phyloP scores from a whole-genome alignment of 2,329 filamentous ascomycete genomes.

The Aspergillus sp. region DNA sequence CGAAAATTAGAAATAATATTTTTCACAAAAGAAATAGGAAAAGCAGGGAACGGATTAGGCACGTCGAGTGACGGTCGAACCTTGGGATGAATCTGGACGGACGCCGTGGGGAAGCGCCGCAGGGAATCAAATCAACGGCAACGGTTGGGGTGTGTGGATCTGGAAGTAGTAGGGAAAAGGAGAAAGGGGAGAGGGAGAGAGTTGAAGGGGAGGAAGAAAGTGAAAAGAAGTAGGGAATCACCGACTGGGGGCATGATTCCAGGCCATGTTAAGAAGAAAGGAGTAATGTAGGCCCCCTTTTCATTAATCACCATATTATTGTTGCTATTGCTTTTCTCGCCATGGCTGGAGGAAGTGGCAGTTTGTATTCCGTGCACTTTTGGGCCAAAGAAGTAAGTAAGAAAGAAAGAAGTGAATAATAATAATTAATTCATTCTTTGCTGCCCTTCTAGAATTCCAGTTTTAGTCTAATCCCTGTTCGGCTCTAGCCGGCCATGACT shows the following conservation, averaged over 20 bases:
- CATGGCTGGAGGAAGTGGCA: conserved; percentile 10
- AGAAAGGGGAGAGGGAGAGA: conserved; percentile 5
- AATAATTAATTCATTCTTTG: not conserved
- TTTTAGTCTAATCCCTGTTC: not conserved
- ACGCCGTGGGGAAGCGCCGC: conserved; percentile 3
- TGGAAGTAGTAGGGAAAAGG: not conserved
- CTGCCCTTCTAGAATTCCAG: not conserved
- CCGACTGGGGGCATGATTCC: too few species aligned
- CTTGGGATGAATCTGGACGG: conserved; percentile 4
- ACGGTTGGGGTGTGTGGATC: not conserved
- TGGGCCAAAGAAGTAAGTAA: not conserved
- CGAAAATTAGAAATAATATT: not conserved
- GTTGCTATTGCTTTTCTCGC: conserved; percentile 14
- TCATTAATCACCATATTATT: conserved; percentile 3
- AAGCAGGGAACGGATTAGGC: conserved; percentile 4
- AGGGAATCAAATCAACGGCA: conserved; percentile 1
- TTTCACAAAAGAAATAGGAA: not conserved
- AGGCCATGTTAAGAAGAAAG: not conserved
- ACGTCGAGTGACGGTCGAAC: conserved; percentile 6
- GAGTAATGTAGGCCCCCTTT: conserved; percentile 8
- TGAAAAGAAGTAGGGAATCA: too few species aligned
- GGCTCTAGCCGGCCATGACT: not conserved
- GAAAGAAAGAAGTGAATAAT: not conserved
- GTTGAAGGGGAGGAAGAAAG: too few species aligned
- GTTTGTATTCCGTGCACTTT: conserved; percentile 14